phyloP scores from a whole-genome alignment of 306 rosid species.

The Benincasa hispida region DNA sequence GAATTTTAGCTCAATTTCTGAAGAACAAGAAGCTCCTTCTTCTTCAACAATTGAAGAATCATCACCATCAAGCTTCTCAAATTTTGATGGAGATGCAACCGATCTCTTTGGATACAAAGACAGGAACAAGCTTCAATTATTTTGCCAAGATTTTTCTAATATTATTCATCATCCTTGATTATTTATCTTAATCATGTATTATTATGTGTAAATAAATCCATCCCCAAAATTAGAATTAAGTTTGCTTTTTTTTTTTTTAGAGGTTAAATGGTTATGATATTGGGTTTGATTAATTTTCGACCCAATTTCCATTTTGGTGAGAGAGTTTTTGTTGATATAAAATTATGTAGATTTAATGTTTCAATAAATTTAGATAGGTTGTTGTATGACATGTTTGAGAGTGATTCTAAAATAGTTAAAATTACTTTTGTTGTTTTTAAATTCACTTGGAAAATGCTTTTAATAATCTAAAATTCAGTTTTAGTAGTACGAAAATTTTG shows the following conservation, averaged over 20 bases:
- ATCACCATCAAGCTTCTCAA: slow-evolving; percentile 24
- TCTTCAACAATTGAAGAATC: slow-evolving; percentile 5
- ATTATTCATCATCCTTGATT: slow-evolving; percentile 19
- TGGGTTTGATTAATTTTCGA: not conserved
- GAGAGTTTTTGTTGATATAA: no score
- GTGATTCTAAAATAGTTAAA: no score
- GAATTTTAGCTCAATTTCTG: slow-evolving; percentile 2
- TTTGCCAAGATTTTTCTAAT: slow-evolving; percentile 28
- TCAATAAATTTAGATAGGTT: no score
- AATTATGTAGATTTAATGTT: no score
- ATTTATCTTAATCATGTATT: not conserved
- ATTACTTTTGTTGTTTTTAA: no score
- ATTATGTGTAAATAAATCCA: not conserved
- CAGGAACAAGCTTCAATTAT: slow-evolving; percentile 74
- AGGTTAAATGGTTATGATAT: not conserved
- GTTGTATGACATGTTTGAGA: no score
- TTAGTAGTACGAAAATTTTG: no score
- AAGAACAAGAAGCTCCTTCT: slow-evolving; percentile 8
- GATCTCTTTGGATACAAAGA: slow-evolving; percentile 14
- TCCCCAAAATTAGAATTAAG: not conserved
- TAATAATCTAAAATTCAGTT: no score
- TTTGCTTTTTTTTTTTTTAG: not conserved
- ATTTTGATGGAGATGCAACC: slow-evolving; percentile 6
- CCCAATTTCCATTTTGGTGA: no score
- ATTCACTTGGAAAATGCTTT: no score